phyloP scores from a whole-genome alignment of 345 rosid genomes.

The Excoecaria agallocha region DNA sequence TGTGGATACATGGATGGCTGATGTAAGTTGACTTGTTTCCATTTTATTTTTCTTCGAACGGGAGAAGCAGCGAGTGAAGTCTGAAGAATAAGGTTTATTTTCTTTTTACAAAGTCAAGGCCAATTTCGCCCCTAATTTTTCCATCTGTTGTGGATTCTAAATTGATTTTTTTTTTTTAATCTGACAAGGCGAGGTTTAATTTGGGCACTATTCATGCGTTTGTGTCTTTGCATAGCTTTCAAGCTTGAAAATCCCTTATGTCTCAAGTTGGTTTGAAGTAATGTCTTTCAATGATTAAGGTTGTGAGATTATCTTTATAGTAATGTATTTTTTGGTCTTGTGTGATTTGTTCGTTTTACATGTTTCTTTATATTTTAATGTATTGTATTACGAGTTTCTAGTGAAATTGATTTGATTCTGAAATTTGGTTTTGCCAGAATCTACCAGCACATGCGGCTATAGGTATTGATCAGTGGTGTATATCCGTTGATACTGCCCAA shows the following conservation, averaged over 20 bases:
- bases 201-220: background rate
- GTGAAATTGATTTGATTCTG: background rate
- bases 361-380: background rate
- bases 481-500: slow-evolving; percentile 75
- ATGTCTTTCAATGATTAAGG: background rate
- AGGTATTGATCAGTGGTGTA: slow-evolving; percentile 88
- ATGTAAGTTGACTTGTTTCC: slow-evolving; percentile 43
- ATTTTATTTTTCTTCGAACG: background rate
- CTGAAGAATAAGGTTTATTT: background rate
- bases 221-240: background rate
- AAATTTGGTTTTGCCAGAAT: slow-evolving; percentile 47
- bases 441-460: slow-evolving; percentile 60
- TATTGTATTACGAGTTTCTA: background rate
- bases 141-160: background rate
- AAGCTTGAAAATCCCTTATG: background rate
- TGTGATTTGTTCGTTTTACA: background rate
- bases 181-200: background rate
- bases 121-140: background rate
- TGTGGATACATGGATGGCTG: slow-evolving; percentile 76
- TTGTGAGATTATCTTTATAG: background rate
- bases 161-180: background rate
- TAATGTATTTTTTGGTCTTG: background rate
- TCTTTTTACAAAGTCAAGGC: background rate
- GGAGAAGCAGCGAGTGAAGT: background rate
- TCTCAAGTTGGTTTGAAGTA: background rate